Evolutionary conservation across 805 yeast species (phyloP).

Genomic region (Kuraishia borneana): DNA sequence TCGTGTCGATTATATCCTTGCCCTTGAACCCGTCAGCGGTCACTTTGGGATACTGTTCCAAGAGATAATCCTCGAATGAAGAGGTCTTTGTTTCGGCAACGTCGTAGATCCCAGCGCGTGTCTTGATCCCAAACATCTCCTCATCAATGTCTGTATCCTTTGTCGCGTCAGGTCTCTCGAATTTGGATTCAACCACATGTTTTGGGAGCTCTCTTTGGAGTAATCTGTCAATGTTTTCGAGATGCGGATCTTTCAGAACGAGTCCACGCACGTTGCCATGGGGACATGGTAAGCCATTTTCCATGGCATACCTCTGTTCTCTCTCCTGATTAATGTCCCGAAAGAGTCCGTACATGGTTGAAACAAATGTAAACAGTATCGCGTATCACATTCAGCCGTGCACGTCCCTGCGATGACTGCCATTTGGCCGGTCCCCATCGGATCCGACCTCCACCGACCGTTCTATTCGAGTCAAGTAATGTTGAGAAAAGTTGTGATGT

Average conservation of each 20-base stretch:
- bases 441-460: not conserved
- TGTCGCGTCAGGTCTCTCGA: not conserved
- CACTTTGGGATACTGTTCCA: slow-evolving; percentile 1
- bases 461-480: not conserved
- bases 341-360: not conserved
- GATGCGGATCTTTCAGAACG: not conserved
- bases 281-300: not conserved
- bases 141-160: not conserved
- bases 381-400: not conserved
- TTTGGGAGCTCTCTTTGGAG: not conserved
- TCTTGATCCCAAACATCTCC: not conserved
- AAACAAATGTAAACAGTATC: not conserved
- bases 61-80: not conserved
- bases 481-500: not conserved
- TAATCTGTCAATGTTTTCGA: not conserved
- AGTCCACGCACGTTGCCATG: not conserved
- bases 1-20: not conserved
- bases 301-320: not conserved
- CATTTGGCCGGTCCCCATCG: not conserved
- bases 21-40: not conserved
- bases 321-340: not conserved
- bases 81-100: not conserved
- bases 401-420: not conserved
- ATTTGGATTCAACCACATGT: not conserved
- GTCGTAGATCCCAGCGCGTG: not conserved